Evolutionary conservation across 768 basidiomycete genomes (phyloP).

Genomic region (Arthromyces matolae): DNA sequence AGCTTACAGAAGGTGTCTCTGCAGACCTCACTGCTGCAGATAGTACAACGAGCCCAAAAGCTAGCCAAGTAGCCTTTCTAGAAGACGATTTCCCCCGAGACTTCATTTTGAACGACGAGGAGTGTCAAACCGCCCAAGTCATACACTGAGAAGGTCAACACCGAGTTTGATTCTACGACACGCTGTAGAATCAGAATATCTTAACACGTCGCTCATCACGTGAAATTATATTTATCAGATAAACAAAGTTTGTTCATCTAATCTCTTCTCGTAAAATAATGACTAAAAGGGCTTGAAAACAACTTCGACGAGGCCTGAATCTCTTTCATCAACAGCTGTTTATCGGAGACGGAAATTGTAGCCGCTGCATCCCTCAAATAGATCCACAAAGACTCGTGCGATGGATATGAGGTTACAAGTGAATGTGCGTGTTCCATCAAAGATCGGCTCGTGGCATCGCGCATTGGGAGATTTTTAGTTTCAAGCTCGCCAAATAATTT

Average conservation of each 20-base stretch:
- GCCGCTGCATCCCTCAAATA: slow-evolving; percentile 38
- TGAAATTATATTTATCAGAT: slow-evolving; percentile 12
- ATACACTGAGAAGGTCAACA: slow-evolving; percentile 3
- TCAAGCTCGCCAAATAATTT: slow-evolving; percentile 22
- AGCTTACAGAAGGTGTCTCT: slow-evolving; percentile 28
- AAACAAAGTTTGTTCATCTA: not conserved
- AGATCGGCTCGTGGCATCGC: slow-evolving; percentile 7
- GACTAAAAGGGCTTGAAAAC: too few relatives aligned
- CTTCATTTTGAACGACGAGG: slow-evolving; percentile 16
- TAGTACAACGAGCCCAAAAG: slow-evolving; percentile 55
- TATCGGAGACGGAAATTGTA: slow-evolving; percentile 3
- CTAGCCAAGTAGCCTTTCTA: slow-evolving; percentile 54
- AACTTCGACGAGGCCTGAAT: slow-evolving; percentile 4
- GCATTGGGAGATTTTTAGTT: not conserved
- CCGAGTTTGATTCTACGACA: not conserved
- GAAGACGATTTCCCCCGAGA: slow-evolving; percentile 29
- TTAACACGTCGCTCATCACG: slow-evolving; percentile 20
- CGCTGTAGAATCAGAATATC: slow-evolving; percentile 1
- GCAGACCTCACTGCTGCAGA: slow-evolving; percentile 36
- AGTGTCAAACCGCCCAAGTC: slow-evolving; percentile 6
- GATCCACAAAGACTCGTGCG: slow-evolving; percentile 63
- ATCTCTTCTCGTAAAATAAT: too few relatives aligned
- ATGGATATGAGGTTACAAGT: slow-evolving; percentile 48
- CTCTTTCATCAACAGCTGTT: slow-evolving; percentile 3
- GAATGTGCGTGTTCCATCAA: slow-evolving; percentile 42